Evolutionary conservation across 129 eudicot species (phyloP).

Genomic region (Lactuca saligna): DNA sequence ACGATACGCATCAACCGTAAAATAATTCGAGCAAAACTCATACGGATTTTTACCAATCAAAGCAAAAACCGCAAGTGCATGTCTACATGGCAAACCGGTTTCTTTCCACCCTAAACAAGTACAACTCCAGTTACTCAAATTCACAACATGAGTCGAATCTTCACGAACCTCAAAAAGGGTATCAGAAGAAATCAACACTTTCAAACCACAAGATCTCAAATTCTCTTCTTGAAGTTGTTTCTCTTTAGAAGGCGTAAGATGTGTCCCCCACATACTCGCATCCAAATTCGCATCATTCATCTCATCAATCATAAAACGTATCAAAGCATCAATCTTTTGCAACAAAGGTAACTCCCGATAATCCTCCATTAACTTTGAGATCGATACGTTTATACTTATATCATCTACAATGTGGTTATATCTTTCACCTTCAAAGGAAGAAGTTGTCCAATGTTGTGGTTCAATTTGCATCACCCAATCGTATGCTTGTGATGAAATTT

Average conservation of each 20-base stretch:
- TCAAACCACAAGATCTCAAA: slow-evolving; percentile 45
- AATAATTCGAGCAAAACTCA: slow-evolving; percentile 57
- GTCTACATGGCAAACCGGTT: slow-evolving; percentile 67
- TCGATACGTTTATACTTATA: slow-evolving; percentile 43
- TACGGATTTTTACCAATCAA: slow-evolving; percentile 48
- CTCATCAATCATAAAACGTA: slow-evolving; percentile 39
- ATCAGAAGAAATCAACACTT: slow-evolving; percentile 70
- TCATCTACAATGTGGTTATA: slow-evolving; percentile 53
- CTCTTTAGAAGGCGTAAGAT: slow-evolving; percentile 67
- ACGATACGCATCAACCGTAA: slow-evolving; percentile 61
- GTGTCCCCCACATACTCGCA: slow-evolving; percentile 54
- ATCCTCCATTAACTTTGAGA: slow-evolving; percentile 52
- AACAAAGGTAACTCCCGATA: slow-evolving; percentile 47
- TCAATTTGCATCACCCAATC: slow-evolving; percentile 78
- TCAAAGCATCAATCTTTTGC: slow-evolving; percentile 64
- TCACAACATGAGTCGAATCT: slow-evolving; percentile 71
- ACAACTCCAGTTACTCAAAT: slow-evolving; percentile 60
- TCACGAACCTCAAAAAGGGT: slow-evolving; percentile 77
- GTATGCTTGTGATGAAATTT: slow-evolving; percentile 59
- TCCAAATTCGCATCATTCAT: slow-evolving; percentile 44
- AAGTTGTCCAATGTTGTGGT: slow-evolving; percentile 63
- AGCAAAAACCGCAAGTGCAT: slow-evolving; percentile 68
- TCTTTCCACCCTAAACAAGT: slow-evolving; percentile 79
- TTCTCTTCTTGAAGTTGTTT: slow-evolving; percentile 49
- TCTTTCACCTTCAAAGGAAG: slow-evolving; percentile 58